Conservation (phyloP, 257 asterid species). For the Pogostemon cablin region DNA sequence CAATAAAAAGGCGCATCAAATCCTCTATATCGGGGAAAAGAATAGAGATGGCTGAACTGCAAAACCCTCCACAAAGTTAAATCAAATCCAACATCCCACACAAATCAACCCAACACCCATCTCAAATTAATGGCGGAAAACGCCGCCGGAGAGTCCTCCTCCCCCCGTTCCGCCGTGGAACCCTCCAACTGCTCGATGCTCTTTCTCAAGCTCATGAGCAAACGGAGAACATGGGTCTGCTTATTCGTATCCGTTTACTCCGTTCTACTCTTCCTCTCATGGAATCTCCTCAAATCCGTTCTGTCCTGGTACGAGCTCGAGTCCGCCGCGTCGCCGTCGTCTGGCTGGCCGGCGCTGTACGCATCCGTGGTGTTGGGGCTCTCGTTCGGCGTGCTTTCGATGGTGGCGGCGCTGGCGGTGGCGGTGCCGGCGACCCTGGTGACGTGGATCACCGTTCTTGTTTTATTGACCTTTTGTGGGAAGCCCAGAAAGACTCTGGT, state of each 20-base stretch:
- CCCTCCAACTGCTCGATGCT: conserved; percentile 21
- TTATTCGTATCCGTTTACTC: conserved; percentile 74
- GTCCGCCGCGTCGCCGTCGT: conserved; percentile 29
- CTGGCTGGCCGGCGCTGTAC: conserved; percentile 68
- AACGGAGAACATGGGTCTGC: conserved; percentile 78
- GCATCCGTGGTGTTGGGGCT: conserved; percentile 67
- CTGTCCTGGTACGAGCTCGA: conserved; percentile 61
- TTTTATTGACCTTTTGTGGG: conserved; percentile 72
- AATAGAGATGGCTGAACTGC: neutral
- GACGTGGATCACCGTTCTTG: conserved; percentile 85
- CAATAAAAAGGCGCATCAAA: neutral
- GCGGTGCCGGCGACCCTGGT: conserved; percentile 89
- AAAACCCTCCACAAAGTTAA: conserved; percentile 31
- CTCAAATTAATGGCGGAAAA: conserved; percentile 23
- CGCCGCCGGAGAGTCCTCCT: conserved; percentile 6
- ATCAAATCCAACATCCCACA: neutral
- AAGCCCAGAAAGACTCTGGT: conserved; percentile 75
- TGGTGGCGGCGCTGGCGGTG: conserved; percentile 87
- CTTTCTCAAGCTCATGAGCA: conserved; percentile 61
- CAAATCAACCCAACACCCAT: conserved; percentile 1
- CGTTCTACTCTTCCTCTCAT: conserved; percentile 62
- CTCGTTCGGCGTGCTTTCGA: conserved; percentile 76
- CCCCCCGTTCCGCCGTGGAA: neutral
- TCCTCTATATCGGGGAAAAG: neutral
- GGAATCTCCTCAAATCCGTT: conserved; percentile 74